Evolutionary conservation across 2,329 filamentous ascomycete species (phyloP).

Genomic region (Fusarium concolor): DNA sequence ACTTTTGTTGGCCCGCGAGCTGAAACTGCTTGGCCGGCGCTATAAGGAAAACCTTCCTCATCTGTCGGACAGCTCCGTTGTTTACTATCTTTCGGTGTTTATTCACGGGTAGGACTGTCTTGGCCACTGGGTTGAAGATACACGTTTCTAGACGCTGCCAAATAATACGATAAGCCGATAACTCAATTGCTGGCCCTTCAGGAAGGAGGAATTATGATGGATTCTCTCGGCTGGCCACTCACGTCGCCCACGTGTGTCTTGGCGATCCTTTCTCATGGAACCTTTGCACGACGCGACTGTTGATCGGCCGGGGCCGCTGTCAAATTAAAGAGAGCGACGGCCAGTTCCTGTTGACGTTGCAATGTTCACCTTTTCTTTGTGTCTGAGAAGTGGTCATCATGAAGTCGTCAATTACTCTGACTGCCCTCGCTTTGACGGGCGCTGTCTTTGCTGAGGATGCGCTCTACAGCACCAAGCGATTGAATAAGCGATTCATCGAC

Average conservation of each 20-base stretch:
- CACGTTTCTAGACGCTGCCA: slow-evolving; percentile 1
- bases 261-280: slow-evolving; percentile 37
- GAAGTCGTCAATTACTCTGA: slow-evolving; percentile 41
- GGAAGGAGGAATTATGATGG: neutral
- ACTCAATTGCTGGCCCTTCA: neutral
- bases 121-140: neutral
- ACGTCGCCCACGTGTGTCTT: slow-evolving; percentile 45
- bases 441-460: slow-evolving; percentile 57
- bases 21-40: slow-evolving; percentile 19
- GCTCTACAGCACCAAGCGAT: slow-evolving; percentile 62
- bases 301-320: slow-evolving; percentile 13
- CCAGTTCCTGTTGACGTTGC: slow-evolving; percentile 1
- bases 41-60: slow-evolving; percentile 31
- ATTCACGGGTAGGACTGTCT: slow-evolving; percentile 1
- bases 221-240: slow-evolving; percentile 38
- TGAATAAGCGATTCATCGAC: slow-evolving; percentile 63
- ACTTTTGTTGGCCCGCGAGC: neutral
- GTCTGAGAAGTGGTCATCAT: slow-evolving; percentile 22
- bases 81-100: neutral
- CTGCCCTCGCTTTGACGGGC: slow-evolving; percentile 44
- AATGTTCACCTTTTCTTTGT: neutral
- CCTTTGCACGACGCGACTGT: slow-evolving; percentile 23
- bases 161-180: neutral
- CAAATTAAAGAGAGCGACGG: slow-evolving; percentile 32
- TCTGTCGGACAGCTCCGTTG: slow-evolving; percentile 24